Evolutionary conservation across 352 stramenopile species (phyloP), one percentile per base, ranked within the genome.

Genomic region (Globisporangium uncinulatum): DNA sequence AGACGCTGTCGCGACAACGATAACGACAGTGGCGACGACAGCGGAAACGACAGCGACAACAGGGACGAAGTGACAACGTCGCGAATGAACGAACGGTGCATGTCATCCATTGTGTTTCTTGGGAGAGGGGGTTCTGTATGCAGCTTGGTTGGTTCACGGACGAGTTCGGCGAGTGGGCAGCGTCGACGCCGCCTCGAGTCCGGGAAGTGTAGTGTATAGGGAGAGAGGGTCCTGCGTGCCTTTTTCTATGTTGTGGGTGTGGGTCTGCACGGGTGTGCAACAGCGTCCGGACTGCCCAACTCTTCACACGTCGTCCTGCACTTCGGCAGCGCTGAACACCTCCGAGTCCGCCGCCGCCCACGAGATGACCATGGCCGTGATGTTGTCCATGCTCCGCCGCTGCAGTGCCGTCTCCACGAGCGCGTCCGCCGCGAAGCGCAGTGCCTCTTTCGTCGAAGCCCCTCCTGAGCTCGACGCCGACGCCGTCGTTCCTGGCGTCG

Each of bases 371-470:
- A 89, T 87, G 42, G 74, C 77, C 19, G 83, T 91, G 63, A 93
- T 86, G 63, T 93, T 93, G 68, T 93, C 83, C 73, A 86, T 89
- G 57, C 73, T 88, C 58, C 76, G 71, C 60, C 87, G 86, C 29
- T 70, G 52, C 32, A 93, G 59, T 19, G 83, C 83, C 24, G 71
- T 61, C 57, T 93, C 79, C 20, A 93, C 73, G 6, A 93, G 69
- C 43, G 78, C 78, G 29, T 76, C 74, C 1, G 83, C 83, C 7
- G 83, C 74, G 43, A 73, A 78, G 45, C 76, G 69, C 57, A 88
- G 63, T 37, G 74, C 63, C 49, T 86, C 75, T n/a, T 77, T 81
- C 17, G 62, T 71, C 36, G 71, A 4, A 29, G 24, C 24, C 4
- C 24, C 44, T 6, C 66, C 58, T 4, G 44, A 31, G 7, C 36